Evolutionary conservation across 1,139 yeast genomes (phyloP), one percentile per base, ranked within the genome.

Genomic region (Debaryomycetaceae sp.): DNA sequence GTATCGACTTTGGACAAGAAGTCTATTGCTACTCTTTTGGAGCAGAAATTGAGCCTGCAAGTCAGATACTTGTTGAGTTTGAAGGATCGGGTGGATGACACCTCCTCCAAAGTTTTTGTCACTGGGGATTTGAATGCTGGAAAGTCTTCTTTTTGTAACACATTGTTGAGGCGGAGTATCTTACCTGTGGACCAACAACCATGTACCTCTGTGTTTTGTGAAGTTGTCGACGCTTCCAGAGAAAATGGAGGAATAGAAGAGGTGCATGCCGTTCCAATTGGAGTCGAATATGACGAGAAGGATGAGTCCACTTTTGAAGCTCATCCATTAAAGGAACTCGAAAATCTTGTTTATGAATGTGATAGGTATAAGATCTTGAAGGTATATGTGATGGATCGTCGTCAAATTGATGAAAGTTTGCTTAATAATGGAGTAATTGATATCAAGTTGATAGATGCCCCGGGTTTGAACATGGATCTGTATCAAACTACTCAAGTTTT

Each of bases 91-190:
- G 84, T 94, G 22, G 95, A 87, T 51, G 97, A 94, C 53, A 88
- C 94, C 0, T 77, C 94, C 0, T 91, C 98, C 2, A 92, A 91
- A 54, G 98, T 94, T 1, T 81, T 94, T 51, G 91, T 94, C 30
- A 94, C 98, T 2, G 99, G 99, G 36, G 99, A 94, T 61, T 75
- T 94, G 51, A 94, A 94, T 60, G 87, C 98, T 0, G 99, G 99
- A 5, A 94, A 94, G 58, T 88, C 97, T 1, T 87, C 96, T 0
- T 88, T 94, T 52, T 94, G 98, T 63, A 94, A 94, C 57, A 94
- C 97, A 0, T 67, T 94, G 36, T 67, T 94, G 47, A 73, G 94
- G 49, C 75, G 95, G 45, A 78, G 79, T 40, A 64, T 94, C 1
- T 68, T 92, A 37, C 98, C 99, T 0, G 96, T 87, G 52, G 99